Evolutionary conservation across 331 rosid genomes (phyloP).

Genomic region (Dryas integrifolia): DNA sequence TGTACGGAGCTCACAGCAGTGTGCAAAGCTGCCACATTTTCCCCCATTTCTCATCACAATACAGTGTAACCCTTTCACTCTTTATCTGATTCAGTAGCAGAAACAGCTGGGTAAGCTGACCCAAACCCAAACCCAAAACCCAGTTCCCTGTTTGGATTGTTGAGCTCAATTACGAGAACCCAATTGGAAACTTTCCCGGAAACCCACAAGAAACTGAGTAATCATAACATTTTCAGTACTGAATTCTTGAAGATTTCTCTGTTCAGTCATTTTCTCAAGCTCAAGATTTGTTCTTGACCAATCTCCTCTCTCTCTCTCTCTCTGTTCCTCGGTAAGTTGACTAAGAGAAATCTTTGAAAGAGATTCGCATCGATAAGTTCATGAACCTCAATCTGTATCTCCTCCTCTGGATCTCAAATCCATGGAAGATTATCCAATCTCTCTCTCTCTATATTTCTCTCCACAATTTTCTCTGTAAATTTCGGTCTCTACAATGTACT

Average conservation of each 20-base stretch:
- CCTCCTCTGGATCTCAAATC: constrained; percentile 43
- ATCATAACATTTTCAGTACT: background rate
- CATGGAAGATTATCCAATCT: constrained; percentile 23
- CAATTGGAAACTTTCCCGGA: constrained; percentile 31
- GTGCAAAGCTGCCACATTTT: constrained; percentile 79
- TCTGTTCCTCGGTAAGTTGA: constrained; percentile 18
- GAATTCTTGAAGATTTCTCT: constrained; percentile 4
- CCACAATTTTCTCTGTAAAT: constrained; percentile 23
- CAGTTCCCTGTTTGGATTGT: constrained; percentile 26
- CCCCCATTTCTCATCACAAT: constrained; percentile 77
- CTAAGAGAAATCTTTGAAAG: constrained; percentile 26
- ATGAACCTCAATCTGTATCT: constrained; percentile 24
- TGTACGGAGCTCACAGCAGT: constrained; percentile 78
- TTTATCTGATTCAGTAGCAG: constrained; percentile 13
- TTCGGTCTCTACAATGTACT: constrained; percentile 20
- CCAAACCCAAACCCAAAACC: constrained; percentile 20
- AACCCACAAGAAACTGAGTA: constrained; percentile 28
- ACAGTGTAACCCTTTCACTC: constrained; percentile 1
- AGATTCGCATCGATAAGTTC: constrained; percentile 22
- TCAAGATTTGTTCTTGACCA: constrained; percentile 16
- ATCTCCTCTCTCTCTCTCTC: constrained; percentile 16
- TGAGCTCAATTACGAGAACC: constrained; percentile 33
- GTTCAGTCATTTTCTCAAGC: constrained; percentile 14
- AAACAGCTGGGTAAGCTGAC: constrained; percentile 23
- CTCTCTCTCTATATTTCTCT: constrained; percentile 8